Base-by-base conservation (phyloP, 768 basidiomycete species). In the Agrocybe pediades region DNA sequence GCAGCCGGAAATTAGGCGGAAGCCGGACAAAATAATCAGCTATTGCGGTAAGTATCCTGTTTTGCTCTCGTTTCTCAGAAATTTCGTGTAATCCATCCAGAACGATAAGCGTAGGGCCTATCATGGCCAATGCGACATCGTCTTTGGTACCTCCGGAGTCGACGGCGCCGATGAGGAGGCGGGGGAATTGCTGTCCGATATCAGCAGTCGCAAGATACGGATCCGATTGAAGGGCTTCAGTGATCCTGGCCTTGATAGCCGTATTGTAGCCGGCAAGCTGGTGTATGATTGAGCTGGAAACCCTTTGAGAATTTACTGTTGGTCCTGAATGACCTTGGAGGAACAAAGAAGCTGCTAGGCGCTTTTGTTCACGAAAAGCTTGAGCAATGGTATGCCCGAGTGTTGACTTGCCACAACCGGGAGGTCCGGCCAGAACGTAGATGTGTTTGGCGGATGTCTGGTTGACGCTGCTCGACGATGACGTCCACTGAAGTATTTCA, bases 1-100 rank as follows among this genome's bases (percentile, higher is more conserved):
- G 21, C 17, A 54, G 47, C 15, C 53, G 53, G 39, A 54, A 48
- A n/a, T 54, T 54, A 40, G 26, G n/a, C 17, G 53, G 53, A 16
- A 54, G 45, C 3, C 15, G 7, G 9, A 24, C 24, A 3, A 21
- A 54, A 30, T 41, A 26, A 20, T 41, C 19, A 2, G 41, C 19
- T 2, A 54, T 15, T 20, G 40, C 20, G 7, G 24, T 48, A 9
- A 54, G 8, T 16, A 54, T 24, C 21, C 46, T 25, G 29, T 26
- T 25, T 36, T 54, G 53, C 25, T 54, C 53, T 7, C 17, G 9
- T 8, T 3, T 30, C 21, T 29, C 27, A 19, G 39, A 15, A 5
- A 11, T 19, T 4, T 30, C 2, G 24, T 46, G 25, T 9, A 53
- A 17, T 9, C 52, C 52, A 46, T 53, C 52, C 6, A 53, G 17